phyloP scores from a whole-genome alignment of 805 yeast genomes.

The Soucietia sequanensis region DNA sequence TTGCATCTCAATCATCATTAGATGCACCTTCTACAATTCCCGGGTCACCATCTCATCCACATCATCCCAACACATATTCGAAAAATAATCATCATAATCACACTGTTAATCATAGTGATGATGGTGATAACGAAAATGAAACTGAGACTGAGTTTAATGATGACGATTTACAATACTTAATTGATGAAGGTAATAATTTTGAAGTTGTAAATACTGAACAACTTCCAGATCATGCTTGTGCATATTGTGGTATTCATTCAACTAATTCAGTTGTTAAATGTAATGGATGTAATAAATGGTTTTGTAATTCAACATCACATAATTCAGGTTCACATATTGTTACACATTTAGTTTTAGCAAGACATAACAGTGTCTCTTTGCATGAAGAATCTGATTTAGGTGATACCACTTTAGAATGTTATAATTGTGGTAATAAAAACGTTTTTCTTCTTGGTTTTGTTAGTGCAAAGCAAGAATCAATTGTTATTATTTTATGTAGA shows the following conservation, averaged over 20 bases:
- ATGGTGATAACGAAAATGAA: slow-evolving; percentile 1
- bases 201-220: neutral
- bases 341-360: slow-evolving; percentile 77
- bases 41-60: slow-evolving; percentile 1
- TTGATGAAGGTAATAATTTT: slow-evolving; percentile 10
- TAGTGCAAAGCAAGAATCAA: slow-evolving; percentile 80
- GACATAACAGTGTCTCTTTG: slow-evolving; percentile 70
- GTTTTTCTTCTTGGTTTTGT: slow-evolving; percentile 83
- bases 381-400: slow-evolving; percentile 84
- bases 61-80: slow-evolving; percentile 1
- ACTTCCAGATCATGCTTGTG: slow-evolving; percentile 35
- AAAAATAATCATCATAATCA: too few species aligned
- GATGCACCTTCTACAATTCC: too few species aligned
- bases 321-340: slow-evolving; percentile 75
- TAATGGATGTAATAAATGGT: slow-evolving; percentile 78
- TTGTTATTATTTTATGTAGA: slow-evolving; percentile 83
- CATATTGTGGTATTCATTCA: slow-evolving; percentile 73
- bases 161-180: slow-evolving; percentile 8
- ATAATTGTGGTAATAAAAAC: slow-evolving; percentile 81
- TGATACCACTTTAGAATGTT: slow-evolving; percentile 85
- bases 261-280: slow-evolving; percentile 73
- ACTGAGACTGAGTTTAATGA: slow-evolving; percentile 2
- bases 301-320: slow-evolving; percentile 69
- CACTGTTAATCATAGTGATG: neutral
- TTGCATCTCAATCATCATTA: too few species aligned